phyloP scores from a whole-genome alignment of 2,329 filamentous ascomycete species.

The Hypocrella siamensis region DNA sequence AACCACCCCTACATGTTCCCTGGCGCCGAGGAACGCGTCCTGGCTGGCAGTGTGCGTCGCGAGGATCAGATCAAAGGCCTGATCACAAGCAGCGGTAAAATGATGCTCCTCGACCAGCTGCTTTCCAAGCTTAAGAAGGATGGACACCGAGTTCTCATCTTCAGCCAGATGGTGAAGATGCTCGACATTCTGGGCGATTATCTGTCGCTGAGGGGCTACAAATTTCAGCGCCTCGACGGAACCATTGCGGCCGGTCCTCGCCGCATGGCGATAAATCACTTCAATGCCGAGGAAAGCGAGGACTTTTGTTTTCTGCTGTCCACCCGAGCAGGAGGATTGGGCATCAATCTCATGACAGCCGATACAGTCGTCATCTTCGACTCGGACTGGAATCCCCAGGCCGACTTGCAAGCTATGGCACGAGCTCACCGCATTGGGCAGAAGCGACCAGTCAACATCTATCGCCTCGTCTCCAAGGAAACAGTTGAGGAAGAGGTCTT shows the following conservation, averaged over 20 bases:
- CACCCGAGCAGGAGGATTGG: slow-evolving; percentile 88
- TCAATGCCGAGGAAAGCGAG: slow-evolving; percentile 89
- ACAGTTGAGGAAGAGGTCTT: slow-evolving; percentile 97
- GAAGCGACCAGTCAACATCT: slow-evolving; percentile 90
- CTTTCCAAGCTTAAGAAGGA: slow-evolving; percentile 86
- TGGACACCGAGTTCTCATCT: slow-evolving; percentile 89
- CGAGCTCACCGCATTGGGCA: slow-evolving; percentile 96
- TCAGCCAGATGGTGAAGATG: slow-evolving; percentile 99
- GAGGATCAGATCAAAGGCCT: slow-evolving; percentile 86
- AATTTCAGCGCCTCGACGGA: slow-evolving; percentile 88
- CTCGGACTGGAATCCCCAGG: slow-evolving; percentile 97
- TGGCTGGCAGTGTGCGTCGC: slow-evolving; percentile 63
- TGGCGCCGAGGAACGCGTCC: slow-evolving; percentile 77
- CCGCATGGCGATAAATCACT: slow-evolving; percentile 92
- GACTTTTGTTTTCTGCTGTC: slow-evolving; percentile 96
- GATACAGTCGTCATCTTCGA: slow-evolving; percentile 97
- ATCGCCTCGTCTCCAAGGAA: slow-evolving; percentile 91
- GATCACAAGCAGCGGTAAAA: slow-evolving; percentile 95
- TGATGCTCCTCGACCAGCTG: slow-evolving; percentile 97
- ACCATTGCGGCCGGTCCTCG: slow-evolving; percentile 81
- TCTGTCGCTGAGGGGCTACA: slow-evolving; percentile 79
- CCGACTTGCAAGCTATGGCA: slow-evolving; percentile 96
- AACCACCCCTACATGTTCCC: slow-evolving; percentile 98
- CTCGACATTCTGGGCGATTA: slow-evolving; percentile 93
- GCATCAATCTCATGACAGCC: slow-evolving; percentile 97